These are phyloP conservation scores for Saururus chinensis DNA, from an alignment of 164 flowering plant genomes.

Conservation along the genomic window DNA sequence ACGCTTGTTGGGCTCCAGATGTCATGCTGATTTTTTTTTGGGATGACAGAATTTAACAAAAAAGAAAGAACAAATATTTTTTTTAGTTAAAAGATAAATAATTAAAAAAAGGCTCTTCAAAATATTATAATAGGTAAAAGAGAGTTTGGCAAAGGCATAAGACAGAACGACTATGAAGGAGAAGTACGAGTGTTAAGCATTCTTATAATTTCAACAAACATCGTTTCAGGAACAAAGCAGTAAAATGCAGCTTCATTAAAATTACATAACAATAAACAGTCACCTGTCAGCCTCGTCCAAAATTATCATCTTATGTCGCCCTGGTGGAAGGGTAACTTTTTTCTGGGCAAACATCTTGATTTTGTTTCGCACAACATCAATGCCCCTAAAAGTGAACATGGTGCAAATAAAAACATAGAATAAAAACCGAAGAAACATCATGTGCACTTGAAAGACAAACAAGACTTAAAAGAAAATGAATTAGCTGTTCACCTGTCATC, in stretches of 20 bases:
- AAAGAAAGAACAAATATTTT: too few species aligned
- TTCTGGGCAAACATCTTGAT: constrained; percentile 99
- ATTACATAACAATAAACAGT: neutral
- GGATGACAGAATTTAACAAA: neutral
- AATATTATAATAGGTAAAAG: too few species aligned
- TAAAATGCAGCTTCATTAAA: neutral
- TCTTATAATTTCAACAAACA: neutral
- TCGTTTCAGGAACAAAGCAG: neutral
- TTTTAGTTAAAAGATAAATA: too few species aligned
- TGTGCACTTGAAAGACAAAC: neutral
- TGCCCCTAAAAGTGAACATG: constrained; percentile 42
- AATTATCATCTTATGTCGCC: constrained; percentile 76
- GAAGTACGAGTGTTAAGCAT: too few species aligned
- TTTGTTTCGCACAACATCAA: constrained; percentile 97
- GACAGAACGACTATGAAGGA: too few species aligned
- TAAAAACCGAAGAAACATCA: neutral
- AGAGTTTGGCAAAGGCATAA: too few species aligned
- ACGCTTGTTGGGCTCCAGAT: constrained; percentile 96
- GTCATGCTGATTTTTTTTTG: constrained; percentile 60
- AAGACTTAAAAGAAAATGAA: neutral
- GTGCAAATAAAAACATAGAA: neutral
- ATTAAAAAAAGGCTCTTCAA: too few species aligned
- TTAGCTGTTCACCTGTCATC: constrained; percentile 60
- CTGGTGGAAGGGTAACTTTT: constrained; percentile 90
- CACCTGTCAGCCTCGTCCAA: constrained; percentile 98